Evolutionary conservation across 2,329 filamentous ascomycete genomes (phyloP).

Genomic region (Aspergillus bombycis): DNA sequence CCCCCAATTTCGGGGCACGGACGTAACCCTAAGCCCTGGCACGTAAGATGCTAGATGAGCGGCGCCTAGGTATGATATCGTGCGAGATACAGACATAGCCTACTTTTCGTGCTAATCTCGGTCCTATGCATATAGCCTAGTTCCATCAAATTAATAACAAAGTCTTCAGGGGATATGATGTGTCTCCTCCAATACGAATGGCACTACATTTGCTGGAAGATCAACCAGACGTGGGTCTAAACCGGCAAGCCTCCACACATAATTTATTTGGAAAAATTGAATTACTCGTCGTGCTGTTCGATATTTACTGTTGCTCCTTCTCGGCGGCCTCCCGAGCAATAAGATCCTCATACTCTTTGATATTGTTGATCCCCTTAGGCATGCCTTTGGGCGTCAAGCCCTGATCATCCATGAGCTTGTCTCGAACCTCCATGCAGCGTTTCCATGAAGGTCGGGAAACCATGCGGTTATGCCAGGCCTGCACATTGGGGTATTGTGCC

Average conservation of each 20-base stretch:
- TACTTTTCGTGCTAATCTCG: background rate
- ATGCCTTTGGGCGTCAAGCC: background rate
- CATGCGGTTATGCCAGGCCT: background rate
- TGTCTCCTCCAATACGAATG: too few species aligned
- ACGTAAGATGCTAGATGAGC: background rate
- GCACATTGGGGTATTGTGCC: background rate
- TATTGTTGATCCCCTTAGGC: background rate
- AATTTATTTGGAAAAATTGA: too few species aligned
- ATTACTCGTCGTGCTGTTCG: too few species aligned
- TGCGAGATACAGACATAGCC: too few species aligned
- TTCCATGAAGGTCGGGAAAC: background rate
- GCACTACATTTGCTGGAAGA: too few species aligned
- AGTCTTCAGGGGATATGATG: too few species aligned
- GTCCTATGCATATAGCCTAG: too few species aligned
- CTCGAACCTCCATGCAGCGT: background rate
- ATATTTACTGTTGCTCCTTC: background rate
- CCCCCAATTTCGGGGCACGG: background rate
- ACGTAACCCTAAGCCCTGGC: background rate
- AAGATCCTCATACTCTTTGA: background rate
- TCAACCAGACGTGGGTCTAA: too few species aligned
- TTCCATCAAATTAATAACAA: too few species aligned
- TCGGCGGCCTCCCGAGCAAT: background rate
- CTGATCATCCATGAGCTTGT: background rate
- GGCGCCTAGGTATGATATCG: too few species aligned
- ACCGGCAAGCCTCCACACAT: too few species aligned